Evolutionary conservation across 192 early-diverging fungal genomes (phyloP).

Genomic region (Geranomyces variabilis): DNA sequence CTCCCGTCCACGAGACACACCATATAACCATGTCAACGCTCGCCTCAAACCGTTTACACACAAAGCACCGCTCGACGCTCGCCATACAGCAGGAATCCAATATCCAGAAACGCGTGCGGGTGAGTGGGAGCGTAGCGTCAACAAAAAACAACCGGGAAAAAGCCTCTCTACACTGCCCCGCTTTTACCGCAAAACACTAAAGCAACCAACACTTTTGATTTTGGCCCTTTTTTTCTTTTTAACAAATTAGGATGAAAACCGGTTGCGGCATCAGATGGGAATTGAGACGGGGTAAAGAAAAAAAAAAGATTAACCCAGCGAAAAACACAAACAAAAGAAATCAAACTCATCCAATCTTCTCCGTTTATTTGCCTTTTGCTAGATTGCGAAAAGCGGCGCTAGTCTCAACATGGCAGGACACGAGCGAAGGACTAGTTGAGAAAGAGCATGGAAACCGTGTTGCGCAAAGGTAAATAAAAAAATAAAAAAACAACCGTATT

Average conservation of each 20-base stretch:
- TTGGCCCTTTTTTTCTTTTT: no score
- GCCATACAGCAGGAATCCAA: slow-evolving; percentile 8
- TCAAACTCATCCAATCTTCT: neutral
- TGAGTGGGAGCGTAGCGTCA: neutral
- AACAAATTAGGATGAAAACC: neutral
- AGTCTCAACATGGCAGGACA: slow-evolving; percentile 5
- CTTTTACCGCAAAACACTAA: neutral
- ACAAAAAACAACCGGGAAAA: no score
- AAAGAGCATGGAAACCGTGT: neutral
- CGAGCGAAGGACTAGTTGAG: neutral
- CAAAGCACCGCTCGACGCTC: neutral
- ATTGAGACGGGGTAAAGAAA: neutral
- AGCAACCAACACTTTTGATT: neutral
- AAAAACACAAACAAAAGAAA: no score
- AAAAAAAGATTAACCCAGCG: no score
- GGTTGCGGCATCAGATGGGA: slow-evolving; percentile 12
- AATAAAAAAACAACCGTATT: neutral
- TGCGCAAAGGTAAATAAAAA: neutral
- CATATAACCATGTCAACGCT: slow-evolving; percentile 13
- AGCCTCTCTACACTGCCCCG: no score
- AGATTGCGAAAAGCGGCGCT: neutral
- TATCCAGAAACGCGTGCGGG: neutral
- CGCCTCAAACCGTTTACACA: slow-evolving; percentile 9
- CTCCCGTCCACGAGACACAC: neutral
- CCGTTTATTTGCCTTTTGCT: neutral